Conservation (phyloP, 345 rosid genomes). For the Eucalyptus victrix region DNA sequence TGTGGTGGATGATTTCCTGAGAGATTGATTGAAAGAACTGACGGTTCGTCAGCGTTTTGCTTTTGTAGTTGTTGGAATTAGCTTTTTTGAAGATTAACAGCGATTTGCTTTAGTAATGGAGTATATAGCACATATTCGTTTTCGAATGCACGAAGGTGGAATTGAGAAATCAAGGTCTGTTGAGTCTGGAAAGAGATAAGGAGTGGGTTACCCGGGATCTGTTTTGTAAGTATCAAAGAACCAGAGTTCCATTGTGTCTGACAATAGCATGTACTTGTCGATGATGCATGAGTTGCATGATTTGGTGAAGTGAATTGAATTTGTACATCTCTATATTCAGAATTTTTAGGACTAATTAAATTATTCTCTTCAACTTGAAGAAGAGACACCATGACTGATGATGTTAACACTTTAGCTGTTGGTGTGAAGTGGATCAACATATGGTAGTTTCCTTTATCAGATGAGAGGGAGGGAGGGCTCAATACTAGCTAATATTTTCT, state of each 20-base stretch:
- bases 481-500: not conserved
- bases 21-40: not conserved
- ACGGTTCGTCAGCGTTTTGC: not conserved
- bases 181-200: not conserved
- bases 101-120: not conserved
- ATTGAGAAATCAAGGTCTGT: not conserved
- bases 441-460: not conserved
- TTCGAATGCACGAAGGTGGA: not conserved
- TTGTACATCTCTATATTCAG: not conserved
- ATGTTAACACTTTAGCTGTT: not conserved
- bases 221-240: not conserved
- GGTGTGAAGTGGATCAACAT: not conserved
- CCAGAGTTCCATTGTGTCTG: not conserved
- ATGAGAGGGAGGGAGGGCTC: not conserved
- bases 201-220: not conserved
- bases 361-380: not conserved
- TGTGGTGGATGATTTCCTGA: not conserved
- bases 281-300: not conserved
- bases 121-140: not conserved
- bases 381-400: not conserved
- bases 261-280: not conserved
- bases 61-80: not conserved
- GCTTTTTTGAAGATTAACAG: not conserved
- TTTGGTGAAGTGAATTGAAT: not conserved
- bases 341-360: not conserved